Conservation (phyloP, 768 basidiomycete genomes). For the Tulasnella sp. region DNA sequence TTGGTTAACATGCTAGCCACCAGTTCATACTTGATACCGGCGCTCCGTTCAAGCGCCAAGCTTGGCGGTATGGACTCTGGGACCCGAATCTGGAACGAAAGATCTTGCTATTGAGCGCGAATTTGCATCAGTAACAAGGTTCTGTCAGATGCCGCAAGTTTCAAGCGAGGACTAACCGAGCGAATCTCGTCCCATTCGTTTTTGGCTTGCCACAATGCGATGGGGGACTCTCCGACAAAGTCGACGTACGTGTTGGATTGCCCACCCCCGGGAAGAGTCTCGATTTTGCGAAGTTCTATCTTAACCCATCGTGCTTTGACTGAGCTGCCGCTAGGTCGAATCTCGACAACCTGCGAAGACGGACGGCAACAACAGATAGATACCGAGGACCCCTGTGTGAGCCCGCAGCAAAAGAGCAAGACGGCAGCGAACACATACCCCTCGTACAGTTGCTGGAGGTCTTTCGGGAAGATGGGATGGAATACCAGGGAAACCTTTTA, state of each 20-base stretch:
- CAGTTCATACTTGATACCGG: constrained; percentile 84
- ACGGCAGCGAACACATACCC: constrained; percentile 45
- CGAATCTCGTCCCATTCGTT: constrained; percentile 64
- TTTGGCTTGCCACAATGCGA: constrained; percentile 72
- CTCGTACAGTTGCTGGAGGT: constrained; percentile 76
- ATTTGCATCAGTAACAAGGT: constrained; percentile 5
- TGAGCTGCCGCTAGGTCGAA: constrained; percentile 61
- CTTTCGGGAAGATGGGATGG: constrained; percentile 68
- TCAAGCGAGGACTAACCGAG: constrained; percentile 44
- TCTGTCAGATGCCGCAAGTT: not conserved
- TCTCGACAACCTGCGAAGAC: constrained; percentile 62
- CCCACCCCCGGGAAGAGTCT: constrained; percentile 67
- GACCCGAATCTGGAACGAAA: constrained; percentile 82
- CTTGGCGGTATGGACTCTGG: constrained; percentile 88
- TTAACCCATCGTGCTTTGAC: constrained; percentile 89
- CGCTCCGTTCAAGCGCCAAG: constrained; percentile 68
- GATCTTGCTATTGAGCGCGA: constrained; percentile 56
- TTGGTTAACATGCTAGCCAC: constrained; percentile 79
- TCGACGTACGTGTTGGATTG: constrained; percentile 66
- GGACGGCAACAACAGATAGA: not conserved
- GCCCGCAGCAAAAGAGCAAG: constrained; percentile 19
- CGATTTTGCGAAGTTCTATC: constrained; percentile 85
- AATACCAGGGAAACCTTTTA: constrained; percentile 75
- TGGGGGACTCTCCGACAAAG: constrained; percentile 71
- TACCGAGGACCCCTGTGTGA: constrained; percentile 17